Conservation (phyloP, 2,329 filamentous ascomycete species). For the Ceratocystis papillata region DNA sequence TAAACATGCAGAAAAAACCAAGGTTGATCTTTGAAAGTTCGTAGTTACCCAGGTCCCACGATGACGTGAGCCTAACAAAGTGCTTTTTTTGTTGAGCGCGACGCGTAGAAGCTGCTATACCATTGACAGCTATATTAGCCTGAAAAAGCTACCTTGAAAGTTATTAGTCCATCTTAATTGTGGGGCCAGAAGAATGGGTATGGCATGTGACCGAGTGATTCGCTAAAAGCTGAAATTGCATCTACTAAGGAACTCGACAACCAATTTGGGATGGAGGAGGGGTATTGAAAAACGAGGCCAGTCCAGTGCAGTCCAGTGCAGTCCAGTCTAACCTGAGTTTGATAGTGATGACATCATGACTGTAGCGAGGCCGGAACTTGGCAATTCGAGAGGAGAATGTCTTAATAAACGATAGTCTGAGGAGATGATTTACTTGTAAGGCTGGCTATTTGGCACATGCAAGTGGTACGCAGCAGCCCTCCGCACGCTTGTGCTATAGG, state of each 20-base stretch:
- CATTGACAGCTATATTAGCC: neutral
- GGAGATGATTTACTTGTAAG: neutral
- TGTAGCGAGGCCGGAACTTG: neutral
- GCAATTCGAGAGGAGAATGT: neutral
- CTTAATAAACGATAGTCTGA: neutral
- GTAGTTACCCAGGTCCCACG: neutral
- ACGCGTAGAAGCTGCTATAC: neutral
- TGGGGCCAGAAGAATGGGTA: neutral
- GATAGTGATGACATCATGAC: constrained; percentile 9
- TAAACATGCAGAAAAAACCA: too few relatives aligned
- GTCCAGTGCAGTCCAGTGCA: neutral
- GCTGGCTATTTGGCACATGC: neutral
- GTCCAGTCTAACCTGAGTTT: neutral
- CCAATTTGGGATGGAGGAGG: neutral
- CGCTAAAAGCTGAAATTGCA: neutral
- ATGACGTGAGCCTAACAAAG: neutral
- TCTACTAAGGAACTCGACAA: neutral
- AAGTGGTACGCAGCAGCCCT: neutral
- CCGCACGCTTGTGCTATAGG: neutral
- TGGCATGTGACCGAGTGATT: constrained; percentile 6
- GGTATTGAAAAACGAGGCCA: constrained; percentile 5
- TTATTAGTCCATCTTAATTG: neutral
- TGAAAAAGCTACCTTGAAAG: neutral
- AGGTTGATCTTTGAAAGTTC: neutral
- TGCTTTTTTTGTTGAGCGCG: neutral